Evolutionary conservation across 805 yeast genomes (phyloP).

Genomic region (Ogataea methylovora): DNA sequence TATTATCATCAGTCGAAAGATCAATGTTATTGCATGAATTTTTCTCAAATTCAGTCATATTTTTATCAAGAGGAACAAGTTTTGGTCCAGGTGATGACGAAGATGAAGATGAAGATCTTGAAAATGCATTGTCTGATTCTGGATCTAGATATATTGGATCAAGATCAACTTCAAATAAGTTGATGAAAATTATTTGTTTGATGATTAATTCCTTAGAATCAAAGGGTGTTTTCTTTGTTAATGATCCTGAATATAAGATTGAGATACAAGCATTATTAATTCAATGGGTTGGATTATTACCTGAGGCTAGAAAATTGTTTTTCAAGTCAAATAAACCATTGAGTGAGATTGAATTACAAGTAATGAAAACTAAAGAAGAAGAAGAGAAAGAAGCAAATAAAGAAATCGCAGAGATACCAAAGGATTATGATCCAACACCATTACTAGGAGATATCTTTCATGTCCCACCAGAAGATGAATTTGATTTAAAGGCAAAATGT

Average conservation of each 20-base stretch:
- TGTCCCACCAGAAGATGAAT: no score
- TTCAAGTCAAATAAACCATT: constrained; percentile 11
- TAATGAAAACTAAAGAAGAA: neutral
- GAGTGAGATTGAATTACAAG: neutral
- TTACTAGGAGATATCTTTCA: no score
- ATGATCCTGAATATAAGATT: constrained; percentile 44
- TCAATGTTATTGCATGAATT: constrained; percentile 68
- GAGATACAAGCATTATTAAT: constrained; percentile 55
- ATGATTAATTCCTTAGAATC: constrained; percentile 50
- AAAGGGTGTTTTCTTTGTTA: constrained; percentile 32
- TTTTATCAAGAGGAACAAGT: constrained; percentile 28
- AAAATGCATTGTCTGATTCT: constrained; percentile 9
- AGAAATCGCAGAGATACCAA: neutral
- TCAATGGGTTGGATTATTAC: constrained; percentile 56
- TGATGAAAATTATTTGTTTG: constrained; percentile 49
- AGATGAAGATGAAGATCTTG: constrained; percentile 8
- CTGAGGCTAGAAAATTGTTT: constrained; percentile 56
- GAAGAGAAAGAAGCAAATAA: neutral
- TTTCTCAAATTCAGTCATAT: constrained; percentile 45
- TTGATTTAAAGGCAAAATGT: no score
- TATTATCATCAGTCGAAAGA: constrained; percentile 50
- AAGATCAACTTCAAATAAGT: constrained; percentile 27
- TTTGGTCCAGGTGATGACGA: constrained; percentile 12
- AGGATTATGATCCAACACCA: no score
- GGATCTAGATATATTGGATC: constrained; percentile 23